A percentile compares a stretch with the other conserved stretches of the same genome.
Evolutionary conservation across 202 grass and related monocot genomes (phyloP).

Genomic region (Carex arenaria): DNA sequence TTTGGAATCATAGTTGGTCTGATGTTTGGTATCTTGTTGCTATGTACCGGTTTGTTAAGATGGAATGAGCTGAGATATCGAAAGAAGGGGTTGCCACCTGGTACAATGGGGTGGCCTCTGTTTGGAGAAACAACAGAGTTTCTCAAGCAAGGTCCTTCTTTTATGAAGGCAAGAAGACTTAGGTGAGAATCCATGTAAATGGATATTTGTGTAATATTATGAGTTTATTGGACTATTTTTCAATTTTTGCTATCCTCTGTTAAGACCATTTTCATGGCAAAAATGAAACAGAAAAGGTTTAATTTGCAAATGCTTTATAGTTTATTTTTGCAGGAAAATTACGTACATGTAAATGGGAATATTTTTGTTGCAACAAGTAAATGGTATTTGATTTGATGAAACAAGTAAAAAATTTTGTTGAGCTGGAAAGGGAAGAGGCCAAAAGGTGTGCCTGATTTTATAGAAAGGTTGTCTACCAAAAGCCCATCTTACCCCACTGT

Average conservation of each 20-base stretch:
- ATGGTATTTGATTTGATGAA: neutral
- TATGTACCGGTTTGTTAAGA: constrained; percentile 58
- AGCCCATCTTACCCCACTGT: constrained; percentile 40
- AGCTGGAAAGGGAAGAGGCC: constrained; percentile 23
- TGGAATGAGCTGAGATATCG: constrained; percentile 82
- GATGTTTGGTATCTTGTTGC: constrained; percentile 18
- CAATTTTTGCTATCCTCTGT: neutral
- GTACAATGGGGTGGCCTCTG: constrained; percentile 95
- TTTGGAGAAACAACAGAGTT: constrained; percentile 94
- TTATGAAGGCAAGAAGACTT: constrained; percentile 80
- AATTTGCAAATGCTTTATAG: neutral
- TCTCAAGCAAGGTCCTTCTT: constrained; percentile 76
- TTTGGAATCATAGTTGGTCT: constrained; percentile 17
- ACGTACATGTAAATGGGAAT: neutral
- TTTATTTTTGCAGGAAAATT: neutral
- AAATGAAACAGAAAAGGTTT: neutral
- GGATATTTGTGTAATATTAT: neutral
- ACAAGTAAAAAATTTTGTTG: neutral
- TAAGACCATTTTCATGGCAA: neutral
- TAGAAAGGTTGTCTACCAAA: constrained; percentile 51
- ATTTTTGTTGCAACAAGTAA: neutral
- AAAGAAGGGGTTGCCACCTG: constrained; percentile 61
- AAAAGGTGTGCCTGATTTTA: constrained; percentile 23
- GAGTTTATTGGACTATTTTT: neutral
- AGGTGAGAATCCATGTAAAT: constrained; percentile 38